Evolutionary conservation across 1,284 basidiomycete genomes (phyloP).

Genomic region (Cutaneotrichosporon cavernicola): DNA sequence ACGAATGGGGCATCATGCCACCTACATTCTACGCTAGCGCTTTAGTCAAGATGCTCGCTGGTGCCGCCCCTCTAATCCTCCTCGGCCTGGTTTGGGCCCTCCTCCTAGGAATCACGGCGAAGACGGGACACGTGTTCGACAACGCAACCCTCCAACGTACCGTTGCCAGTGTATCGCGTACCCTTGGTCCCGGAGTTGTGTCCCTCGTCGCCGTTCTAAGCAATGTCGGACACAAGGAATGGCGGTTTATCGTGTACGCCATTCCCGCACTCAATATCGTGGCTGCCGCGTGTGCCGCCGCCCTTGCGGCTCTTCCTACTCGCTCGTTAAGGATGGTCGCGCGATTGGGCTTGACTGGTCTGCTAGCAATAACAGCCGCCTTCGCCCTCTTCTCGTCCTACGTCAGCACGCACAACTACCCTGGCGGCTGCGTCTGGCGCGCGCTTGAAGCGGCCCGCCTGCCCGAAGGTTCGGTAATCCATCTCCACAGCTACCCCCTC

Average conservation of each 20-base stretch:
- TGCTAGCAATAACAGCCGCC: conserved; percentile 58
- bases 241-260: conserved; percentile 89
- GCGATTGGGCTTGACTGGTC: conserved; percentile 53
- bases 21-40: conserved; percentile 67
- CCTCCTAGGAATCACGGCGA: conserved; percentile 1
- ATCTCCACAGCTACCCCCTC: conserved; percentile 46
- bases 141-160: conserved; percentile 19
- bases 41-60: conserved; percentile 76
- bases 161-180: conserved; percentile 23
- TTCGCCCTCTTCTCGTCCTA: conserved; percentile 60
- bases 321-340: conserved; percentile 6
- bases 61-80: conserved; percentile 63
- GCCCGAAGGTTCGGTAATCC: conserved; percentile 30
- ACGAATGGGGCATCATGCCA: conserved; percentile 88
- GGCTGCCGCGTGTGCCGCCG: conserved; percentile 62
- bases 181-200: conserved; percentile 56
- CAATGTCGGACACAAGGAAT: conserved; percentile 82
- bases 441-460: conserved; percentile 59
- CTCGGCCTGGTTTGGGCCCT: conserved; percentile 56
- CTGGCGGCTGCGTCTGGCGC: conserved; percentile 75
- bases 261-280: conserved; percentile 79
- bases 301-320: conserved; percentile 25
- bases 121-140: conserved; percentile 3
- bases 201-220: conserved; percentile 69
- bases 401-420: conserved; percentile 77